Percentiles rank a stretch among this genome's conserved stretches.
These are phyloP conservation scores for Butyriboletus regius DNA, from an alignment of 1,284 basidiomycete species.

Conservation along the genomic window DNA sequence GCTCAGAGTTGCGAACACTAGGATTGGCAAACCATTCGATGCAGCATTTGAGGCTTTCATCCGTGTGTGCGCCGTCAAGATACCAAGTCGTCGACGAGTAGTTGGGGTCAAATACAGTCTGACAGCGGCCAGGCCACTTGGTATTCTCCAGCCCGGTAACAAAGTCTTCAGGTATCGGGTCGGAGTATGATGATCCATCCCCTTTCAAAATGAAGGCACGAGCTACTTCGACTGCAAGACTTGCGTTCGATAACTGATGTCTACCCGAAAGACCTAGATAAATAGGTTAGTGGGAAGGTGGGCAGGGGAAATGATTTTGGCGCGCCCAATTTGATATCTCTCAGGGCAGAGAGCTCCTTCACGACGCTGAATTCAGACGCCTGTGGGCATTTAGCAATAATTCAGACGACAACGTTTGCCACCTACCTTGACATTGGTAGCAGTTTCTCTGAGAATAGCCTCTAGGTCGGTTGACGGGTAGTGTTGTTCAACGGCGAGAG, in stretches of 20 bases:
- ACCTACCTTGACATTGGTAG: slow-evolving; percentile 56
- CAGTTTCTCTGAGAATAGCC: slow-evolving; percentile 59
- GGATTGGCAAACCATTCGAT: slow-evolving; percentile 77
- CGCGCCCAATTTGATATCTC: slow-evolving; percentile 59
- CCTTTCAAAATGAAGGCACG: slow-evolving; percentile 53
- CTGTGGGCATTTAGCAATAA: slow-evolving; percentile 29
- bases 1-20: slow-evolving; percentile 38
- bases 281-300: slow-evolving; percentile 1
- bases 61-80: slow-evolving; percentile 92
- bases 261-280: slow-evolving; percentile 71
- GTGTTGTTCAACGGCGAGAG: slow-evolving; percentile 76
- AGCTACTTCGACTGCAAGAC: slow-evolving; percentile 74
- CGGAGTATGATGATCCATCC: slow-evolving; percentile 14
- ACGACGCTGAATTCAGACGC: slow-evolving; percentile 62
- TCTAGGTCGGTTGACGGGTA: slow-evolving; percentile 65
- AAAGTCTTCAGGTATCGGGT: slow-evolving; percentile 49
- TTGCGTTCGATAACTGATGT: slow-evolving; percentile 88
- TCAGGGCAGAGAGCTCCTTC: slow-evolving; percentile 42
- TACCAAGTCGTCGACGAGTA: slow-evolving; percentile 65
- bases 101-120: slow-evolving; percentile 63
- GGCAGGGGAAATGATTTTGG: not conserved
- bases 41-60: slow-evolving; percentile 82
- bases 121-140: slow-evolving; percentile 95
- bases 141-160: slow-evolving; percentile 61
- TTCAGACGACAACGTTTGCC: not conserved